These are phyloP conservation scores for Phoma herbarum DNA, from an alignment of 2,329 filamentous ascomycete genomes.

Conservation along the genomic window DNA sequence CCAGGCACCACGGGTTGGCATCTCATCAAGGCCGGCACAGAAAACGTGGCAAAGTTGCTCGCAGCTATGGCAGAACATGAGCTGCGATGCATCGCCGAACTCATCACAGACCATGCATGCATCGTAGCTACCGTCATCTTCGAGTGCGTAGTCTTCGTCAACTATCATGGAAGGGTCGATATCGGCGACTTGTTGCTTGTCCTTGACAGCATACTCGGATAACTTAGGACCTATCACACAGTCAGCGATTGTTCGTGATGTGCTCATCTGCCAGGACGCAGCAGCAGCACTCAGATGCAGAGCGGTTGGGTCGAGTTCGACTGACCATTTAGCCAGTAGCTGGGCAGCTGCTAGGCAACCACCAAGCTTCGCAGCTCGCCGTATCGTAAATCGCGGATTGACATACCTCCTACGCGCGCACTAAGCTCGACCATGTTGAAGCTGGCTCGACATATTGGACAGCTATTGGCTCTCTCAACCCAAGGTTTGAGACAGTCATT, in stretches of 20 bases:
- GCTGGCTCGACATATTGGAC: constrained; percentile 90
- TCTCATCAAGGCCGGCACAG: constrained; percentile 81
- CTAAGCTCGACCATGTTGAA: constrained; percentile 92
- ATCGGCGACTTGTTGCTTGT: constrained; percentile 89
- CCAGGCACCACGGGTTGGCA: constrained; percentile 79
- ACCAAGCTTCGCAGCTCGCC: constrained; percentile 30
- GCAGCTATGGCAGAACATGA: constrained; percentile 91
- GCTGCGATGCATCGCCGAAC: constrained; percentile 80
- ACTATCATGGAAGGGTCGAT: constrained; percentile 83
- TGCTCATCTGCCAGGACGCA: constrained; percentile 11
- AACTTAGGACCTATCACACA: constrained; percentile 59
- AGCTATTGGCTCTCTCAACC: constrained; percentile 97
- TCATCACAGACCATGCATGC: constrained; percentile 87
- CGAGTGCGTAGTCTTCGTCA: constrained; percentile 69
- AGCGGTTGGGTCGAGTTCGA: constrained; percentile 38
- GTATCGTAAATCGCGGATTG: constrained; percentile 29
- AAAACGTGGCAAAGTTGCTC: constrained; percentile 90
- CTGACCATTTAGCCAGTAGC: constrained; percentile 44
- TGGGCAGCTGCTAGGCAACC: constrained; percentile 29
- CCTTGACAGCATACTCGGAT: constrained; percentile 73
- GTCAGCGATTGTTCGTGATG: constrained; percentile 27
- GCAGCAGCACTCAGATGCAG: constrained; percentile 16
- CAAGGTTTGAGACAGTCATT: constrained; percentile 92
- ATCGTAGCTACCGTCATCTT: constrained; percentile 58
- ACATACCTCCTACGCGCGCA: constrained; percentile 77